Base-by-base conservation (phyloP, 805 yeast species). In the Yarrowia yakushimensis region DNA sequence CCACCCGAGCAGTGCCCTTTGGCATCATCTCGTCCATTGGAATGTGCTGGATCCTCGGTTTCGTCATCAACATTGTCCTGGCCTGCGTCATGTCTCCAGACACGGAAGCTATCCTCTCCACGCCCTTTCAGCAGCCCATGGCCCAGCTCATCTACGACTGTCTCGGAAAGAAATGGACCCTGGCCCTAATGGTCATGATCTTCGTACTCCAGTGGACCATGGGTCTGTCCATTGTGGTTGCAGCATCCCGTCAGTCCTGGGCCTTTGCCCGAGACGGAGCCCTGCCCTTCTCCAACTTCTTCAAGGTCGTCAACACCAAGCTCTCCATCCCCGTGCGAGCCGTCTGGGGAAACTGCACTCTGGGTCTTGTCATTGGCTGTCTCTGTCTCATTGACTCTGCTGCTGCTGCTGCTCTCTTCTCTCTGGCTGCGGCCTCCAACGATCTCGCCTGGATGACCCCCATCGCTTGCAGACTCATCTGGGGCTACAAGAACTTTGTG, bases 261-360 rank as follows among this genome's bases (percentile, higher is more conserved):
- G 89, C 90, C 1, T 85, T 86, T 72, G 84, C 89, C 42, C 81
- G 93, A 74, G 93, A 87, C 71, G 84, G 85, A 68, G 90, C 90
- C 18, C 77, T 87, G 63, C 92, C 92, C 9, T 76, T 85, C 65
- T 78, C 85, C n/a, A 72, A 77, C 42, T 76, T 76, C 69, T 78
- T 87, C 65, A 83, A 85, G 66, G 80, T 76, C 50, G 88, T 87
- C 45, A 77, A 86, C 68, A 76, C 80, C 60, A 79, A 71, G 63
- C 73, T 81, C 36, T 76, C 80, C 17, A 87, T 85, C 30, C 93
- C 94, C n/a, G 72, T 85, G 20, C 78, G 85, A 67, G 91, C 92
- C 1, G 81, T 85, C 42, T 71, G 79, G 25, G 82, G 82, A 67
- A 83, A 82, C 25, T 81, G 84, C 13, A 60, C 70, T 12, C 69